These are phyloP conservation scores for Cronartium quercuum DNA, from an alignment of 1,284 basidiomycete genomes.

Conservation along the genomic window DNA sequence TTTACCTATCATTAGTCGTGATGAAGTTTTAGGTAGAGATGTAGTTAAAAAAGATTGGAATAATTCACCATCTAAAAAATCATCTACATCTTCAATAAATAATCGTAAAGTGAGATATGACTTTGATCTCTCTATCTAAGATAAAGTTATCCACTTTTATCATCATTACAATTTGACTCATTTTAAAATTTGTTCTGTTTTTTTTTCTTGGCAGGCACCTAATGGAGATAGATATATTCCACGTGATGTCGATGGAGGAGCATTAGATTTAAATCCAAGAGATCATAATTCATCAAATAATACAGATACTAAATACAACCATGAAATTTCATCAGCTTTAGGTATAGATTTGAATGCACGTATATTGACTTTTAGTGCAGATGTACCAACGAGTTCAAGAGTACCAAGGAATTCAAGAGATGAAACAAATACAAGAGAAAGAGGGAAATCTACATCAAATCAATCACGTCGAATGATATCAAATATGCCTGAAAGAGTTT, in stretches of 20 bases:
- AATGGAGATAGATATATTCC: conserved; percentile 37
- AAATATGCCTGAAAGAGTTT: conserved; percentile 75
- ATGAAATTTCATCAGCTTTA: conserved; percentile 45
- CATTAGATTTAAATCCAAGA: conserved; percentile 9
- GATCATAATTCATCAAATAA: background rate
- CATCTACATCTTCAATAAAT: background rate
- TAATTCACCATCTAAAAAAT: conserved; percentile 24
- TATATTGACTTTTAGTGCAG: conserved; percentile 52
- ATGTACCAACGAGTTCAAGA: conserved; percentile 45
- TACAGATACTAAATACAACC: conserved; percentile 43
- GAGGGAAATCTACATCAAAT: conserved; percentile 45
- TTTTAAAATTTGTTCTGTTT: too few species aligned
- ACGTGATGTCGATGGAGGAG: conserved; percentile 21
- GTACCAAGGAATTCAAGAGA: conserved; percentile 46
- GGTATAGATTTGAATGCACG: conserved; percentile 50
- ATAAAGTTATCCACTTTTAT: background rate
- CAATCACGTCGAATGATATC: conserved; percentile 68
- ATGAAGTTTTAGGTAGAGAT: conserved; percentile 29
- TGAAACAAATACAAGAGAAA: conserved; percentile 46
- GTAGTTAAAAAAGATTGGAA: conserved; percentile 35
- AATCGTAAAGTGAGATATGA: conserved; percentile 3
- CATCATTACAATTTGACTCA: too few species aligned
- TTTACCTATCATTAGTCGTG: conserved; percentile 14
- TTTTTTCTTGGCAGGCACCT: background rate
- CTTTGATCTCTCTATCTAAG: background rate